Evolutionary conservation across 805 yeast species (phyloP), one percentile per base, ranked within the genome.

Genomic region (Wickerhamiella azyma): DNA sequence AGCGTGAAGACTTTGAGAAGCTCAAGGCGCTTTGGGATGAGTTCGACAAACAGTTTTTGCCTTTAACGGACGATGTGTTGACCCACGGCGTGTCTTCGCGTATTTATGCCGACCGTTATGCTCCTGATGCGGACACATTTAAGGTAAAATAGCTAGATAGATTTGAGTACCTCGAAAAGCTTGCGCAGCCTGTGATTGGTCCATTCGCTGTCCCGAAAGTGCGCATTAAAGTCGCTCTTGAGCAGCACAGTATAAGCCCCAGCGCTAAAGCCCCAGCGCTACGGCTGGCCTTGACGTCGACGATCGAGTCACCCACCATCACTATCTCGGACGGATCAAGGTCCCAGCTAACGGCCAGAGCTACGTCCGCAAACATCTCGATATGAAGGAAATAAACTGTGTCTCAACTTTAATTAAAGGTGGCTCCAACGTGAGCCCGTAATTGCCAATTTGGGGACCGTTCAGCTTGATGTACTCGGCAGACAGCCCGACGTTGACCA

Each of bases 281-380:
- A 26, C 66, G 57, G 2, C 85, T 85, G 28, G 82, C 74, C 37
- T 54, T 61, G 77, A 80, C 75, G 55, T 80, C 86, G 59, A 80
- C 86, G 36, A 66, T 59, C 0, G 85, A 79, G 56, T 80, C 85
- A 9, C 88, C 88, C 13, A 80, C 81, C 85, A 80, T 80, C 5
- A 79, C 56, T 26, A 79, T 50, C 35, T 71, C 64, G 16, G 59
- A 52, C 0, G 81, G 74, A 1, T 59, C 53, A 14, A 71, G 41
- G 1, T 65, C 43, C 33, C 63, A 48, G 2, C 79, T 72, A 19
- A 80, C 77, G 51, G 76, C 74, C 17, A 73, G 57, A 36, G 79
- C 56, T 2, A 85, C 84, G 39, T 70, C 73, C 0, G 84, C 24
- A 21, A 21, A 21, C 24, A 21, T 21, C 7, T 4, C 7, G 24